phyloP scores from a whole-genome alignment of 345 rosid genomes.

The Melastoma malabathricum region DNA sequence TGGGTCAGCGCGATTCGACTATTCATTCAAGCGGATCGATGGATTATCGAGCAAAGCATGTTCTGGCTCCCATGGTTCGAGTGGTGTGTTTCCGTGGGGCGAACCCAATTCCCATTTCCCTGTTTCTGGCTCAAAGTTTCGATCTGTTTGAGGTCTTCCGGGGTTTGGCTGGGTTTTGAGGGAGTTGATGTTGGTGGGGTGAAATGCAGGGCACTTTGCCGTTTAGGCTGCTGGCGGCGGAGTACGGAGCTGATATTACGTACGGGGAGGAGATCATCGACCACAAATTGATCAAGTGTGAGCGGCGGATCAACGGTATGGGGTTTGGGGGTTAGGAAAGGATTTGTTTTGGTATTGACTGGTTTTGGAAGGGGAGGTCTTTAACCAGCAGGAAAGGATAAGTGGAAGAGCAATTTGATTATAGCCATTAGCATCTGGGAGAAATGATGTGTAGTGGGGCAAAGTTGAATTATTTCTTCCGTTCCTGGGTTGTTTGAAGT shows the following conservation, averaged over 20 bases:
- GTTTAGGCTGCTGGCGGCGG: conserved; percentile 60
- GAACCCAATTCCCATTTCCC: neutral
- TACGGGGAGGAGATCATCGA: conserved; percentile 87
- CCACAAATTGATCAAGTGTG: conserved; percentile 65
- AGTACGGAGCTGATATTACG: conserved; percentile 86
- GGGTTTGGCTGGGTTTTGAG: neutral
- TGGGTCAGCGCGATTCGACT: neutral
- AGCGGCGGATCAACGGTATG: conserved; percentile 51
- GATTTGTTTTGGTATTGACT: neutral
- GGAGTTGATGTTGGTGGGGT: neutral
- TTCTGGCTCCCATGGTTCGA: conserved; percentile 98
- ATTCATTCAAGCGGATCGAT: conserved; percentile 18
- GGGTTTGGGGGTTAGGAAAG: neutral
- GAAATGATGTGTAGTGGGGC: too few relatives aligned
- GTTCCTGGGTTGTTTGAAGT: too few relatives aligned
- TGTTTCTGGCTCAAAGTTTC: neutral
- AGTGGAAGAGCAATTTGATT: too few relatives aligned
- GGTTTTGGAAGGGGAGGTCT: too few relatives aligned
- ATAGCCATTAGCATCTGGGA: too few relatives aligned
- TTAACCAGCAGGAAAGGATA: too few relatives aligned
- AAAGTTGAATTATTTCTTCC: too few relatives aligned
- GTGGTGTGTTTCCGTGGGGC: conserved; percentile 42
- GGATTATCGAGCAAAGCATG: conserved; percentile 74
- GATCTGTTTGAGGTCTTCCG: neutral
- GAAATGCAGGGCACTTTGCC: conserved; percentile 62